A percentile compares a stretch with the other conserved stretches of the same genome.
Conservation (phyloP, 495 filamentous ascomycete genomes). For the Massariosphaeria phaeospora region DNA sequence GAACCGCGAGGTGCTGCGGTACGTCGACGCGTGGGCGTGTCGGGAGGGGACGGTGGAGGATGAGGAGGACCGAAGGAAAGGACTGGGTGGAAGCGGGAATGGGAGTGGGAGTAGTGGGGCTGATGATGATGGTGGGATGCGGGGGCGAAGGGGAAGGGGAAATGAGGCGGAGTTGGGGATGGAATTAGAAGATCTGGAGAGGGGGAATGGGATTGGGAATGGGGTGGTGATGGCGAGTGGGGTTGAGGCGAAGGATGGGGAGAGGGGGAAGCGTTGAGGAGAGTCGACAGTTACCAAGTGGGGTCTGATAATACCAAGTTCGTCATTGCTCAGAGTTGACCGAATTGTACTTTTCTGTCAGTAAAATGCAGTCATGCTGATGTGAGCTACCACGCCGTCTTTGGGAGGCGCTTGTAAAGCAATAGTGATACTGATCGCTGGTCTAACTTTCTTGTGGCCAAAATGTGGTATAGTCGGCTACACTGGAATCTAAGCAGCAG, state of each 20-base stretch:
- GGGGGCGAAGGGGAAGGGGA: no score
- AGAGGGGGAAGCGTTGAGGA: background rate
- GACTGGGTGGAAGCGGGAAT: background rate
- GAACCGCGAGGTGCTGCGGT: constrained; percentile 56
- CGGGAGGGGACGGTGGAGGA: constrained; percentile 60
- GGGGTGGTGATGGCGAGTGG: background rate
- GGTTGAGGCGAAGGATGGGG: background rate
- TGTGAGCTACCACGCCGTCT: no score
- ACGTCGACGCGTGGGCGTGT: constrained; percentile 70
- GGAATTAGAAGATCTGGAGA: constrained; percentile 14
- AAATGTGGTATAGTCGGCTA: no score
- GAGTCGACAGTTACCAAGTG: no score
- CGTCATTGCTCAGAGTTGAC: no score
- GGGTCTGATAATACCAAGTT: no score
- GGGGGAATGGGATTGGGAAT: background rate
- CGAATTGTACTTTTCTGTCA: no score
- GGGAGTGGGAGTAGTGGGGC: background rate
- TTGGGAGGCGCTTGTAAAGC: no score
- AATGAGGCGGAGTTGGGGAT: background rate
- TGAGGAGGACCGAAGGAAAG: constrained; percentile 46
- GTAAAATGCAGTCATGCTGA: no score
- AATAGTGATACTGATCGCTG: no score
- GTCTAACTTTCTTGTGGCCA: no score
- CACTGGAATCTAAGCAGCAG: no score
- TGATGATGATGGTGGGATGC: background rate